A percentile compares a stretch with the other conserved stretches of the same genome.
Evolutionary conservation across 768 basidiomycete genomes (phyloP).

Genomic region (Sarcodon sp.): DNA sequence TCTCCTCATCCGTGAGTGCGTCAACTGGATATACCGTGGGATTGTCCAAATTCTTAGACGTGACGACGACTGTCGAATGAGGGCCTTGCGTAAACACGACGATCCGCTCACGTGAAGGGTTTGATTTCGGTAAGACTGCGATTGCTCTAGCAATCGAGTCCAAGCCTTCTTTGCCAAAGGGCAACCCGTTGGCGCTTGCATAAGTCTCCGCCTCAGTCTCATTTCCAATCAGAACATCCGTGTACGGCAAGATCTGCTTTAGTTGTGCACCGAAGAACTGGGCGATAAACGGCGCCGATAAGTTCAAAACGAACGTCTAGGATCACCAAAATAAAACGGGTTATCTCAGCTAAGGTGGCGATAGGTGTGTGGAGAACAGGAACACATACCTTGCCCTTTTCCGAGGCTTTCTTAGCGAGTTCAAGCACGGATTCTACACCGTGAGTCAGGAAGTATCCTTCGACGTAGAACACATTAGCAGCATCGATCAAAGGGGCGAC

Average conservation of each 20-base stretch:
- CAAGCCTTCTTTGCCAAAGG: constrained; percentile 53
- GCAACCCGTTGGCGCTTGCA: constrained; percentile 59
- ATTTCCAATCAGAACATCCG: constrained; percentile 91
- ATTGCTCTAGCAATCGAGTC: constrained; percentile 59
- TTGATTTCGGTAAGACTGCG: constrained; percentile 65
- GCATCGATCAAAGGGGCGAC: constrained; percentile 67
- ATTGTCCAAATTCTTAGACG: constrained; percentile 37
- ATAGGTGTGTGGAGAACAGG: background rate
- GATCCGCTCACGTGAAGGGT: constrained; percentile 59
- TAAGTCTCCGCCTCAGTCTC: constrained; percentile 89
- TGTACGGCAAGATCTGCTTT: constrained; percentile 68
- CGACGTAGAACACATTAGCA: constrained; percentile 87
- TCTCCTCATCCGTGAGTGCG: constrained; percentile 43
- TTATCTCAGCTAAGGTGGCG: background rate
- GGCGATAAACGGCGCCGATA: constrained; percentile 95
- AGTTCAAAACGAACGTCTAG: constrained; percentile 82
- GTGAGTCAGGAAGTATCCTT: constrained; percentile 96
- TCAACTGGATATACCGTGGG: constrained; percentile 47
- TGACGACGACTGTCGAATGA: constrained; percentile 64
- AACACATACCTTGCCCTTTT: constrained; percentile 55
- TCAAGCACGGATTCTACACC: constrained; percentile 60
- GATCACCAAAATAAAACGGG: background rate
- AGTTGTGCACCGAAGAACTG: constrained; percentile 85
- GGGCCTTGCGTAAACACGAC: constrained; percentile 92
- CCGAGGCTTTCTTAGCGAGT: constrained; percentile 67